Base-by-base conservation (phyloP, 2,329 filamentous ascomycete species). In the Trichocomaceae sp. region DNA sequence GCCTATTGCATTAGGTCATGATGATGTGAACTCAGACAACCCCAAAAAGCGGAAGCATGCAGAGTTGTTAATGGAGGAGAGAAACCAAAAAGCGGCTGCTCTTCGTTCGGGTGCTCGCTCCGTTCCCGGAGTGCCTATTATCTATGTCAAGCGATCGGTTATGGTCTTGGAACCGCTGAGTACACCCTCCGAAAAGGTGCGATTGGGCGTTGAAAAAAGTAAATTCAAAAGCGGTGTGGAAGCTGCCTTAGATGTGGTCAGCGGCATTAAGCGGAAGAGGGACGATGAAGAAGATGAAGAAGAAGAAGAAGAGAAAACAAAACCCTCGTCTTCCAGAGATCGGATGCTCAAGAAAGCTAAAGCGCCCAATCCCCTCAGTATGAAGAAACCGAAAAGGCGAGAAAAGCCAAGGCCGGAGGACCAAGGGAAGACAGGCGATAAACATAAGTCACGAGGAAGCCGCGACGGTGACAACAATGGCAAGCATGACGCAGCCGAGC, bases 131-230 rank as follows among this genome's bases (percentile, higher is more conserved):
- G 75, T 77, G 31, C 76, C 76, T 15, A 73, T 78, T 26, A 71
- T 78, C 44, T 78, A 77, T 61, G 76, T 78, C 31, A 77, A 77
- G 64, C 68, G 76, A 47, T 77, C 75, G 15, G 75, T 78, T 7
- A 77, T 78, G 75, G 69, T 78, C 13, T 61, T 78, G 54, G 75
- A 78, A 62, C 75, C 76, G 13, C 66, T 77, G 68, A 76, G 74
- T 53, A 67, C 63, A 19, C 65, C 67, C 1, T 77, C 74, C 13
- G 72, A 75, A 59, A 64, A 65, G 20, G 64, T 75, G 12, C 66
- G 73, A 37, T 69, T 75, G 47, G 71, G 69, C 1, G 64, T 70
- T n/a, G 75, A 78, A 65, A 71, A 65, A 57, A 72, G 71, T 39
- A 78, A 78, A 60, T 75, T 78, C 57, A 69, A 70, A 45, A 69